These are phyloP conservation scores for Aspergillus egyptiacus DNA, from an alignment of 495 filamentous ascomycete genomes.

Conservation along the genomic window DNA sequence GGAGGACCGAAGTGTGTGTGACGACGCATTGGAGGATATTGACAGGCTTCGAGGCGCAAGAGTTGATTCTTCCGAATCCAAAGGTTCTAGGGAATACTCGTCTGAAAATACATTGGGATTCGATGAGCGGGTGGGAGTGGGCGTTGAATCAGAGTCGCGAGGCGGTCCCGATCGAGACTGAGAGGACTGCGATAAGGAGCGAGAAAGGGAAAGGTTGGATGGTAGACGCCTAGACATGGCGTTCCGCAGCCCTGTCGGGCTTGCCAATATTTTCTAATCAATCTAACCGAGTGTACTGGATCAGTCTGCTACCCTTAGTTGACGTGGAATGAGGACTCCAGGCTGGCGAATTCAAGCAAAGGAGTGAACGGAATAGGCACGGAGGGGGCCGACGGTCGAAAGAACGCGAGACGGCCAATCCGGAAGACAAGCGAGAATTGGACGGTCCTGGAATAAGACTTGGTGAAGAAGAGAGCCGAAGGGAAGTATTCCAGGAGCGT, in stretches of 20 bases:
- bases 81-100: slow-evolving; percentile 45
- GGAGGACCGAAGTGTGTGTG: slow-evolving; percentile 31
- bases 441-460: neutral
- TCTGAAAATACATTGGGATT: slow-evolving; percentile 51
- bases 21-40: slow-evolving; percentile 31
- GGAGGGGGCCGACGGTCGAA: slow-evolving; percentile 8
- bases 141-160: slow-evolving; percentile 30
- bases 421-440: neutral
- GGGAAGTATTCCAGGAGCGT: neutral
- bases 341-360: slow-evolving; percentile 4
- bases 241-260: slow-evolving; percentile 42
- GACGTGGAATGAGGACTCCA: slow-evolving; percentile 12
- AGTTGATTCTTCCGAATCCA: slow-evolving; percentile 33
- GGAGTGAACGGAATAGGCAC: slow-evolving; percentile 9
- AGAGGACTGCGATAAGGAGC: slow-evolving; percentile 37
- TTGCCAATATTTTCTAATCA: slow-evolving; percentile 26
- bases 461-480: neutral
- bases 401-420: neutral
- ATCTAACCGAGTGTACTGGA: slow-evolving; percentile 7
- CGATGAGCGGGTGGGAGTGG: slow-evolving; percentile 33
- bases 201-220: slow-evolving; percentile 39
- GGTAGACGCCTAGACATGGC: slow-evolving; percentile 44
- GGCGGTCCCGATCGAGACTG: slow-evolving; percentile 24
- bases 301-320: slow-evolving; percentile 21
- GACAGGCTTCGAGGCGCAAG: slow-evolving; percentile 30